These are phyloP conservation scores for Setaria viridis DNA, from an alignment of 202 grass and related monocot species.

Conservation along the genomic window DNA sequence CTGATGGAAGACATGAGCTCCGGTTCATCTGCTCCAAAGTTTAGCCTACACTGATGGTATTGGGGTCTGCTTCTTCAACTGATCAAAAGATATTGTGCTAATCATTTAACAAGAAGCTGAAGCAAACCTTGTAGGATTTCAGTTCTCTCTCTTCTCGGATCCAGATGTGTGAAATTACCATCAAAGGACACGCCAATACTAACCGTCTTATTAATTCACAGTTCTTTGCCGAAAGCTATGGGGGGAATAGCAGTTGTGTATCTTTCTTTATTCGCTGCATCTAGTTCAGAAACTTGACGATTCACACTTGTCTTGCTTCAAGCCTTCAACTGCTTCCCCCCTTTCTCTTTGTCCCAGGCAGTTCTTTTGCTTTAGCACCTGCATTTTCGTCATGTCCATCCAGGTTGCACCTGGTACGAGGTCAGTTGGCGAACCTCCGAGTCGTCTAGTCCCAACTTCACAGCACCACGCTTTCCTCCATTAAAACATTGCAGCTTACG, in stretches of 20 bases:
- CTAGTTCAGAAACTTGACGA: not conserved
- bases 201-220: not conserved
- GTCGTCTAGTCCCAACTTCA: not conserved
- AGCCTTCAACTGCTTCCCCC: not conserved
- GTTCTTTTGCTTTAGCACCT: conserved; percentile 30
- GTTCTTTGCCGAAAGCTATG: conserved; percentile 22
- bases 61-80: not conserved
- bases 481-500: not conserved
- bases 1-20: not conserved
- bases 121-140: conserved; percentile 15
- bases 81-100: not conserved
- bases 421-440: not conserved
- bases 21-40: not conserved
- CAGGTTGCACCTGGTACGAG: conserved; percentile 25
- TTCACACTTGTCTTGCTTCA: not conserved
- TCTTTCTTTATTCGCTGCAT: not conserved
- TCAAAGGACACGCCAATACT: not conserved
- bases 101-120: not conserved
- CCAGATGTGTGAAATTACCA: not conserved
- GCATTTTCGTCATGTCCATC: not conserved
- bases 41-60: not conserved
- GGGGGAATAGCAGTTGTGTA: not conserved
- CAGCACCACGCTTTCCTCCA: not conserved
- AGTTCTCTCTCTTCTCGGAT: conserved; percentile 9
- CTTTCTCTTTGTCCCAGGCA: not conserved